Evolutionary conservation across 495 filamentous ascomycete genomes (phyloP), one percentile per base, ranked within the genome.

Genomic region (Penicillium canariense): DNA sequence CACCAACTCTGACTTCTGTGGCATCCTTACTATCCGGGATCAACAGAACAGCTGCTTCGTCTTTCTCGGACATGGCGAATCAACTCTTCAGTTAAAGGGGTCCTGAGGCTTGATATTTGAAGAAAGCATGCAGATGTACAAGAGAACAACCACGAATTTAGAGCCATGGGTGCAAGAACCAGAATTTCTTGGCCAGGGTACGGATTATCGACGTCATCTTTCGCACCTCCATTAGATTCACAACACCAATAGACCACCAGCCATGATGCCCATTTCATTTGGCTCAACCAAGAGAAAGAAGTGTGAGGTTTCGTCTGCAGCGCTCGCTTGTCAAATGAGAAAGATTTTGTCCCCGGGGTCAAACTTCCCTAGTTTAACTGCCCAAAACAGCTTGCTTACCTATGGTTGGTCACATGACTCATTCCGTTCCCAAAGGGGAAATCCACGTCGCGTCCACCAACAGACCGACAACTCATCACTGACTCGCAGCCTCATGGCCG

Each of bases 351-450:
- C n/a, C n/a, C n/a, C n/a, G n/a, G n/a, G n/a, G n/a, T n/a, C n/a
- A n/a, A n/a, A n/a, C n/a, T n/a, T n/a, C n/a, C n/a, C n/a, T n/a
- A n/a, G n/a, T n/a, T n/a, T n/a, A n/a, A n/a, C n/a, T n/a, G n/a
- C n/a, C n/a, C n/a, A n/a, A 17, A 17, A 30, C 2, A 14, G 14
- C 34, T 14, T 40, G 35, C 27, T 28, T 20, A 22, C n/a, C 35
- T 2, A 20, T 7, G 5, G 6, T 1, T 2, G 28, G 48, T 67
- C 56, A 48, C 62, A 58, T 59, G 55, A 58, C 55, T 27, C 22
- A 20, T 14, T 44, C 50, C 58, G 59, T 61, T 63, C 59, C 62
- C 38, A 54, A 62, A 62, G 25, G 42, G 64, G 65, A 58, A 56
- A 55, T 39, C 44, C 44, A 44, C 48, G 55, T 53, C 65, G 65